Base-by-base conservation (phyloP, 2,329 filamentous ascomycete species). In the Thelonectria rubi region DNA sequence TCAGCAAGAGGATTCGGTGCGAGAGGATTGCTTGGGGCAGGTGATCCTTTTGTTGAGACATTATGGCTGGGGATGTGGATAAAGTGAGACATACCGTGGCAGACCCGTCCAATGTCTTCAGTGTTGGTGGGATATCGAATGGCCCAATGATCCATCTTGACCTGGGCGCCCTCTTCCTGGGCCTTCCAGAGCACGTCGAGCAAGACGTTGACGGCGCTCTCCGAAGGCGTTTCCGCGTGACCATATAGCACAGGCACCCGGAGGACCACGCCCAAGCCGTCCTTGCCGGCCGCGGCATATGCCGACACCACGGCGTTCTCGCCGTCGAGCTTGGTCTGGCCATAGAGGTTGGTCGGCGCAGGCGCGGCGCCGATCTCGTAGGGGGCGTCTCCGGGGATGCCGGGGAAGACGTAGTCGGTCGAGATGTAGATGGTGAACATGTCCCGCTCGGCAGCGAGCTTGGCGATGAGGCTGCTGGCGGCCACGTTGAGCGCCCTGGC, bases 171-270 rank as follows among this genome's bases (percentile, higher is more conserved):
- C 39, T 82, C 79, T 51, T 88, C 85, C 74, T 94, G 91, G 0
- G 88, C 85, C 74, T 91, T 91, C 86, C 87, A 90, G 7, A 97
- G 83, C 1, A 84, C 80, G 55, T 94, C 91, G 78, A 97, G 85
- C 49, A 97, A 82, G 1, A 89, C 83, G 72, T 97, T 97, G 46
- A 97, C 86, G 0, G 94, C 92, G 70, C 91, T 95, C 78, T 97
- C 93, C 3, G 85, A 82, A 3, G 89, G 84, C 46, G 77, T 84
- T 67, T 92, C 85, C 1, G 88, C 88, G n/a, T 88, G 80, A 1
- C 93, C 94, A 73, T 97, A 97, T 15, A 97, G 81, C 15, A 97
- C 88, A 0, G 93, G 93, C 5, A 97, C 91, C 14, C 93, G 85
- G 52, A 97, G 81, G 5, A 94, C 87, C 0, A 94, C 83, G 0